Base-by-base conservation (phyloP, 2,329 filamentous ascomycete genomes). In the Septoria petroselini region DNA sequence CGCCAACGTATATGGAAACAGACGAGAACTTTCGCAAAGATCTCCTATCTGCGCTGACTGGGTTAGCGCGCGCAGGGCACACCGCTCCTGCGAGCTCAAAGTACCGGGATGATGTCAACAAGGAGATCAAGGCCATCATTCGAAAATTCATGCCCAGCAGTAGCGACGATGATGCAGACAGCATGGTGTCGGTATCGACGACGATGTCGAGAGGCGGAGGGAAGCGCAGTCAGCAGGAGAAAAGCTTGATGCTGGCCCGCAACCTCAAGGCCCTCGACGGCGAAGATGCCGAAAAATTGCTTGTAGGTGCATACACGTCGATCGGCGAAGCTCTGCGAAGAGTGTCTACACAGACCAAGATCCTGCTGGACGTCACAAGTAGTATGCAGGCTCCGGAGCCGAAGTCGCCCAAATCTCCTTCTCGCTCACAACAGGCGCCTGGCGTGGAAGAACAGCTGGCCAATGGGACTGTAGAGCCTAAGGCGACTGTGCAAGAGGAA, bases 351-450 rank as follows among this genome's bases (percentile, higher is more conserved):
- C 91, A 97, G 66, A 86, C 93, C 48, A 98, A 98, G 68, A 84
- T 97, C 7, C 72, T 98, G n/a, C 76, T 98, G 7, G 93, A 98
- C 68, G 87, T 95, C 15, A 93, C 91, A 1, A 95, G 90, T 66
- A 84, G 82, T 9, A 77, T 87, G 43, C 76, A 79, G 14, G 67
- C 74, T 25, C 71, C 70, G 11, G 54, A 58, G 18, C 34, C 52
- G 8, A 71, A 52, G 25, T 60, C 58, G 3, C 67, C 71, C 11
- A 70, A 69, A 55, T 79, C 75, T 52, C 76, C 74, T 1, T 33
- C 34, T 8, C 14, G 43, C 21, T 40, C 43, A 25, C 27, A 23
- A 11, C 70, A 68, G 35, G 52, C 66, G 2, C 68, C 71, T 30
- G 72, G 64, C 12, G 67, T 76, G 33, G 73, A 77, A 41, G 69